Evolutionary conservation across 768 basidiomycete genomes (phyloP).

Genomic region (Clathrus columnatus): DNA sequence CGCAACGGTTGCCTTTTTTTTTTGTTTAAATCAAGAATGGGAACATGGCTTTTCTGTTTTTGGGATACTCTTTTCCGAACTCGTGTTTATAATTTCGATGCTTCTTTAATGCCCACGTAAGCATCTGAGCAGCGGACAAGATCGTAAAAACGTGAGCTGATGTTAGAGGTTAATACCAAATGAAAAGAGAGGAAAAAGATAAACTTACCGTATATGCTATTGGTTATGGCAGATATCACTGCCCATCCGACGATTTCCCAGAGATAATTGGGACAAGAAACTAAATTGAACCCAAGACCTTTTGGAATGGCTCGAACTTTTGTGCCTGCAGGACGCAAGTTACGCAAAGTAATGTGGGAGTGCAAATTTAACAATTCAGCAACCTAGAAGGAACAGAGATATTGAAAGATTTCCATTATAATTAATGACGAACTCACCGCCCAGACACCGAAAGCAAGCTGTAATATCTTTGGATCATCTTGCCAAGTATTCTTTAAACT

Average conservation of each 20-base stretch:
- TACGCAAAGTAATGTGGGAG: conserved; percentile 75
- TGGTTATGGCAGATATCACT: conserved; percentile 65
- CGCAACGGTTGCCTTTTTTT: background rate
- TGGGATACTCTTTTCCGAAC: conserved; percentile 81
- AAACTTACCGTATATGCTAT: conserved; percentile 62
- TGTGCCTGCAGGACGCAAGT: conserved; percentile 73
- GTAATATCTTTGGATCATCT: conserved; percentile 59
- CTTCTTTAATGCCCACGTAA: conserved; percentile 85
- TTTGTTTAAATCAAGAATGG: conserved; percentile 55
- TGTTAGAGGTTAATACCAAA: background rate
- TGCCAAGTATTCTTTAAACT: conserved; percentile 55
- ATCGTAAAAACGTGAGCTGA: conserved; percentile 53
- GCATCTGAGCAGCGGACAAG: conserved; percentile 61
- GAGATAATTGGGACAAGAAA: conserved; percentile 91
- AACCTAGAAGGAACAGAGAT: conserved; percentile 38
- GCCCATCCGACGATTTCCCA: conserved; percentile 81
- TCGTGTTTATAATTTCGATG: conserved; percentile 86
- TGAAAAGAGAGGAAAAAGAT: conserved; percentile 3
- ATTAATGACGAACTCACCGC: conserved; percentile 44
- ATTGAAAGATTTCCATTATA: background rate
- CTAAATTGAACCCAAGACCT: conserved; percentile 87
- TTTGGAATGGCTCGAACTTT: conserved; percentile 75
- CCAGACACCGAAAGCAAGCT: conserved; percentile 59
- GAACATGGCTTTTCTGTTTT: conserved; percentile 64
- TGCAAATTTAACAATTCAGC: conserved; percentile 77